Percentiles rank a stretch among this genome's conserved stretches.
Evolutionary conservation across 2,329 filamentous ascomycete species (phyloP).

Genomic region (Pyricularia sp.): DNA sequence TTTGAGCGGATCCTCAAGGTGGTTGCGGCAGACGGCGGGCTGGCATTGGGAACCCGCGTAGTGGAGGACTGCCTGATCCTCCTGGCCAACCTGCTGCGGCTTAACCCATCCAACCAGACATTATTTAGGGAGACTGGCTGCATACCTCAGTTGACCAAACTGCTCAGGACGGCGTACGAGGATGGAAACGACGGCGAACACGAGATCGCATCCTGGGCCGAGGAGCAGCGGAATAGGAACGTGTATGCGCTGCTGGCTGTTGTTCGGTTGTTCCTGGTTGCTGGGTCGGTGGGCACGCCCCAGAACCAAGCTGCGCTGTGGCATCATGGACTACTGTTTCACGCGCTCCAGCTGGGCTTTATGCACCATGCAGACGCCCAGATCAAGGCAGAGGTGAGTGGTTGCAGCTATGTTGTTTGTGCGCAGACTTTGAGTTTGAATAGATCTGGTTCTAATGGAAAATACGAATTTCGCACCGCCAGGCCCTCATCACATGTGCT

Average conservation of each 20-base stretch:
- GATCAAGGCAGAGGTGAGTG: conserved; percentile 64
- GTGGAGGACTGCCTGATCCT: conserved; percentile 91
- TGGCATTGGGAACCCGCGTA: conserved; percentile 70
- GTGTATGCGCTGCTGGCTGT: conserved; percentile 82
- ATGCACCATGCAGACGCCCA: conserved; percentile 55
- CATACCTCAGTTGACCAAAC: conserved; percentile 54
- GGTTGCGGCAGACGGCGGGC: conserved; percentile 66
- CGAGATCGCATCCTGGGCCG: conserved; percentile 59
- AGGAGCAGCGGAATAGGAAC: conserved; percentile 74
- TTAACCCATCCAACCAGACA: conserved; percentile 86
- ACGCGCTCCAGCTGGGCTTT: conserved; percentile 74
- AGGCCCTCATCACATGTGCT: conserved; percentile 74
- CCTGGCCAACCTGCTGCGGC: conserved; percentile 72
- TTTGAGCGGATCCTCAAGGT: conserved; percentile 79
- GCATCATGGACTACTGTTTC: conserved; percentile 66
- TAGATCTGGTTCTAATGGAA: conserved; percentile 4
- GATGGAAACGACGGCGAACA: conserved; percentile 35
- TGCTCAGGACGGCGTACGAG: conserved; percentile 49
- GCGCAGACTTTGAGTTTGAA: neutral
- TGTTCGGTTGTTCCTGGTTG: conserved; percentile 70
- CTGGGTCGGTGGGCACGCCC: conserved; percentile 65
- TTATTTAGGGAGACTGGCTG: conserved; percentile 86
- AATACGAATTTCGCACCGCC: conserved; percentile 6
- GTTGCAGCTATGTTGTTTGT: neutral
- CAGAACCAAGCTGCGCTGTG: conserved; percentile 81